phyloP scores from a whole-genome alignment of 768 basidiomycete species.

The Lactarius psammicola region DNA sequence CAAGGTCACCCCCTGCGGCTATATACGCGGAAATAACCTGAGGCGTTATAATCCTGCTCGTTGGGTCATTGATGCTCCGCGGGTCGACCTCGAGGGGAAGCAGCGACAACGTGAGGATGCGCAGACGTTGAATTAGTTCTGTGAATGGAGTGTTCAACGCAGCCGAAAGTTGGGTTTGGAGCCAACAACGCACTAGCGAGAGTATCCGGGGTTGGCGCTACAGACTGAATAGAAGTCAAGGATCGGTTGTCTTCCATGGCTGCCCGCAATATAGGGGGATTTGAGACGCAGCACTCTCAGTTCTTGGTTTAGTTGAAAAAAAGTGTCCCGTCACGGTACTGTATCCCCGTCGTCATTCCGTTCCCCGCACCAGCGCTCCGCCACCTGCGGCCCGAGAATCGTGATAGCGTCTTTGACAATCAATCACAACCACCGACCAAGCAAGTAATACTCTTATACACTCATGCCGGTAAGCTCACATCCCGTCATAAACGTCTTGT shows the following conservation, averaged over 20 bases:
- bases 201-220: constrained; percentile 64
- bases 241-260: constrained; percentile 44
- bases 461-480: constrained; percentile 32
- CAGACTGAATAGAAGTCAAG: constrained; percentile 45
- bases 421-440: not conserved
- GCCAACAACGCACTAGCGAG: constrained; percentile 59
- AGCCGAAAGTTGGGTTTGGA: not conserved
- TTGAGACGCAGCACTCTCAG: not conserved
- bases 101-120: constrained; percentile 69
- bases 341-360: not conserved
- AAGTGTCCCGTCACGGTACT: not conserved
- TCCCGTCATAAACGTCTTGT: constrained; percentile 12
- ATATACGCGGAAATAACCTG: constrained; percentile 73
- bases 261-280: constrained; percentile 6
- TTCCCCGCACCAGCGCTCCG: not conserved
- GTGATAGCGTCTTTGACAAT: not conserved
- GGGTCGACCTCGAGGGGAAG: constrained; percentile 80
- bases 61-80: constrained; percentile 64
- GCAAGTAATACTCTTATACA: too few relatives aligned
- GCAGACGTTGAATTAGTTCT: constrained; percentile 82
- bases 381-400: not conserved
- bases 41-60: constrained; percentile 81
- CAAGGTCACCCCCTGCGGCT: constrained; percentile 83
- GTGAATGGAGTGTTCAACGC: not conserved
- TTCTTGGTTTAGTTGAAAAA: not conserved